Percentiles rank a stretch among this genome's conserved stretches.
phyloP scores from a whole-genome alignment of 2,329 filamentous ascomycete species.

The Cladosporium oxysporum region DNA sequence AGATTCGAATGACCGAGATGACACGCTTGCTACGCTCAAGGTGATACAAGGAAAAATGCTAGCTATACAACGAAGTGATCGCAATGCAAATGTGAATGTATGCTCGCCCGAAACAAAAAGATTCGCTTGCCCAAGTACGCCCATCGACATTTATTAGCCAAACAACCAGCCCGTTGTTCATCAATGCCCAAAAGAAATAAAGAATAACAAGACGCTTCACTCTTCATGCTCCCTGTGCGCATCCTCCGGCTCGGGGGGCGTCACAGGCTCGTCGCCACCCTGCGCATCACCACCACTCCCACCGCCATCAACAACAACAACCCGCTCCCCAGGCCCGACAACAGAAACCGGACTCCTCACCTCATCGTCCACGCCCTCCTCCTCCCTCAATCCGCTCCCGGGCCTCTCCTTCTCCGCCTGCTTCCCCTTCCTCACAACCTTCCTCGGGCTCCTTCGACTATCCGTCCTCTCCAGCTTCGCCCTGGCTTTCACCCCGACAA shows the following conservation, averaged over 20 bases:
- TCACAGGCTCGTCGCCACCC: constrained; percentile 25
- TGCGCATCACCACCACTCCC: constrained; percentile 6
- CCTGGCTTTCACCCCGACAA: constrained; percentile 11
- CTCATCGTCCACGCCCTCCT: constrained; percentile 10
- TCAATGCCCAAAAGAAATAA: neutral
- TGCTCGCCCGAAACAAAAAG: neutral
- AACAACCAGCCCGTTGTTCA: neutral
- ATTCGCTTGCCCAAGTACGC: neutral
- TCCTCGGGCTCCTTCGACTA: constrained; percentile 32
- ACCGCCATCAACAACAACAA: neutral
- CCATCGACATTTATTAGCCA: neutral
- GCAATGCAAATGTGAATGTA: neutral
- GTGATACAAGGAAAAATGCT: neutral
- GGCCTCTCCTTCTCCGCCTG: constrained; percentile 24
- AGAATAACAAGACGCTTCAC: neutral
- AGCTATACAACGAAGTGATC: constrained; percentile 2
- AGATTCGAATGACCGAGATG: neutral
- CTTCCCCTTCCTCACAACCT: constrained; percentile 28
- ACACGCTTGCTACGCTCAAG: neutral
- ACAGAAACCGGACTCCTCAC: constrained; percentile 15
- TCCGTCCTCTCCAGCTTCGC: constrained; percentile 18
- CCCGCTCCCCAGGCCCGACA: constrained; percentile 11
- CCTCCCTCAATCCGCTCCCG: constrained; percentile 15
- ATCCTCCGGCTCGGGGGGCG: constrained; percentile 21
- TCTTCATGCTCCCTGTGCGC: neutral